A percentile compares a stretch with the other conserved stretches of the same genome.
These are phyloP conservation scores for Penicillium roqueforti DNA, from an alignment of 495 filamentous ascomycete species.

Conservation along the genomic window DNA sequence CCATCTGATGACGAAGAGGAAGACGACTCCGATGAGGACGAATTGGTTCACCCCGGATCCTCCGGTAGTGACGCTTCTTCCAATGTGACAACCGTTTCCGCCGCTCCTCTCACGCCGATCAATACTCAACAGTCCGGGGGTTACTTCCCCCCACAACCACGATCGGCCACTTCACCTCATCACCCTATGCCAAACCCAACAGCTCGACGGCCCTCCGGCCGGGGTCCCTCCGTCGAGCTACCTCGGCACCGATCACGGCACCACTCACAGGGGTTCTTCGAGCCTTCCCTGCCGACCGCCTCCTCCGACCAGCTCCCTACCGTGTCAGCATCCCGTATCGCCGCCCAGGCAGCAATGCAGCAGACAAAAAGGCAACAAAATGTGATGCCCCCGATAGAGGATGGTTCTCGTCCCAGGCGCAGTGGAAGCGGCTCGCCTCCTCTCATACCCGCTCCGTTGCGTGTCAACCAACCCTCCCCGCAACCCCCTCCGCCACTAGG, in stretches of 20 bases:
- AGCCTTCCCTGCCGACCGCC: constrained; percentile 75
- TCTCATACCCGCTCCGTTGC: constrained; percentile 22
- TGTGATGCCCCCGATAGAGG: constrained; percentile 46
- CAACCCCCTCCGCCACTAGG: constrained; percentile 52
- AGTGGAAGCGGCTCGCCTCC: constrained; percentile 48
- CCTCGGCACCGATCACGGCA: constrained; percentile 50
- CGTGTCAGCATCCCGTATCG: constrained; percentile 77
- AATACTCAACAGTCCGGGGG: constrained; percentile 21
- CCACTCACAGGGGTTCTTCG: constrained; percentile 85
- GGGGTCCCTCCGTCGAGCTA: constrained; percentile 35
- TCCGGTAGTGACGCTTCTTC: constrained; percentile 54
- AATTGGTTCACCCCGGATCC: constrained; percentile 39
- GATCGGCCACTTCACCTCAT: constrained; percentile 31
- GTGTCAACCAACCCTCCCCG: constrained; percentile 35
- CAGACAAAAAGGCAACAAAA: constrained; percentile 73
- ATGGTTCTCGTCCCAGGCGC: constrained; percentile 19
- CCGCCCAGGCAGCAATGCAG: constrained; percentile 87
- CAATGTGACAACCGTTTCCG: constrained; percentile 47
- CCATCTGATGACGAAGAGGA: constrained; percentile 22
- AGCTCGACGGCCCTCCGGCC: constrained; percentile 38
- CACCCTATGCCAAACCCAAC: constrained; percentile 40
- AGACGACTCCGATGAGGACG: constrained; percentile 35
- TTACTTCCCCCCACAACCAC: constrained; percentile 36
- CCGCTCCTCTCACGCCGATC: constrained; percentile 25
- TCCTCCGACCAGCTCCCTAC: constrained; percentile 47